A percentile compares a stretch with the other conserved stretches of the same genome.
Conservation (phyloP, 352 stramenopile species). For the Globisporangium mamillatum region DNA sequence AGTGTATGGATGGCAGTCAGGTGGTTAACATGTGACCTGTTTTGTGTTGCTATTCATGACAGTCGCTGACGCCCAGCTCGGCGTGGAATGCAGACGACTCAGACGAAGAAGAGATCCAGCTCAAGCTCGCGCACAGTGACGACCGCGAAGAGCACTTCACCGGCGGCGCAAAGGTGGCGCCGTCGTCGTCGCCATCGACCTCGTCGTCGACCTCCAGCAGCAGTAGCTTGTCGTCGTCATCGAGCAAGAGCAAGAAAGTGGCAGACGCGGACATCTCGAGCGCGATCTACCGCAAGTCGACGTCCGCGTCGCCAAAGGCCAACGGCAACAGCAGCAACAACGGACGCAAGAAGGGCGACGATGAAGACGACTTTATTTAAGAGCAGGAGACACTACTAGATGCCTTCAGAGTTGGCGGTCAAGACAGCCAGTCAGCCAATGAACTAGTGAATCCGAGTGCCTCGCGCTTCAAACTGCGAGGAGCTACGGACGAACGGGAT, state of each 20-base stretch:
- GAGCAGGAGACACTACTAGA: neutral
- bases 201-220: constrained; percentile 20
- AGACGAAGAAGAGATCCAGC: constrained; percentile 79
- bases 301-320: constrained; percentile 25
- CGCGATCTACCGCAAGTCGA: constrained; percentile 40
- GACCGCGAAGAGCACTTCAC: constrained; percentile 18
- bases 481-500: neutral
- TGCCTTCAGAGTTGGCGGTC: neutral
- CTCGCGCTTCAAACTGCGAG: neutral
- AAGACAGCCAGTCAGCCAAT: neutral
- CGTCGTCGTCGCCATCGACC: constrained; percentile 25
- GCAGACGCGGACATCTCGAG: constrained; percentile 31
- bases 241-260: constrained; percentile 18
- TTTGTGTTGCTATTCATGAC: constrained; percentile 7
- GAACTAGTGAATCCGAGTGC: neutral
- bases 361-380: constrained; percentile 80
- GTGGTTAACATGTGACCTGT: constrained; percentile 4
- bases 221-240: constrained; percentile 6
- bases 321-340: neutral
- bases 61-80: constrained; percentile 75
- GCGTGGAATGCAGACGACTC: constrained; percentile 81
- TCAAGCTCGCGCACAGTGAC: constrained; percentile 38
- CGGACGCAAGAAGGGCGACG: constrained; percentile 32
- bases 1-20: neutral
- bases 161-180: constrained; percentile 21